Percentiles rank a stretch among this genome's conserved stretches.
Conservation (phyloP, 768 basidiomycete species). For the Termitomyces sp. region DNA sequence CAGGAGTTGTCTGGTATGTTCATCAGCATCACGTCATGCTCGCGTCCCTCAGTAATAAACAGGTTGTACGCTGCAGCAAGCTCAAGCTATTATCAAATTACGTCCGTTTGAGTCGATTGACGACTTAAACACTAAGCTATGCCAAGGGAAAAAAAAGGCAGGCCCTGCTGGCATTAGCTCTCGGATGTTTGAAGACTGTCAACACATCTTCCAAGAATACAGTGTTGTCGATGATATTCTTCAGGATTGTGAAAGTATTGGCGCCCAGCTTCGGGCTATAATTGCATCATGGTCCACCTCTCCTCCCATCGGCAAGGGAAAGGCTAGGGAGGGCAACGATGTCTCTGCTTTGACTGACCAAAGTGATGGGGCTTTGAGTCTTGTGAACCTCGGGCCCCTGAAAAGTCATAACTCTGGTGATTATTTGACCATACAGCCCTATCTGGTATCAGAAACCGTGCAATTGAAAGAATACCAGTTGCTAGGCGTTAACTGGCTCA, state of each 20-base stretch:
- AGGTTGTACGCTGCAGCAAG: constrained; percentile 84
- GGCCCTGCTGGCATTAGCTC: constrained; percentile 80
- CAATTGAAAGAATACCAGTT: constrained; percentile 95
- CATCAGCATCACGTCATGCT: not conserved
- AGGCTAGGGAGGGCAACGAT: constrained; percentile 29
- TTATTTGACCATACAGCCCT: constrained; percentile 75
- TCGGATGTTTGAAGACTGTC: constrained; percentile 88
- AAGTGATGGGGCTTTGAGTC: constrained; percentile 60
- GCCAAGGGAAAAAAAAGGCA: constrained; percentile 84
- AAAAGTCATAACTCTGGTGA: constrained; percentile 42
- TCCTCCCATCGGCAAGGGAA: constrained; percentile 30
- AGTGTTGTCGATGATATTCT: constrained; percentile 85
- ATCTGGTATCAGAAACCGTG: constrained; percentile 57
- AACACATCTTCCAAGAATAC: constrained; percentile 79
- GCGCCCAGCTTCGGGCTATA: constrained; percentile 61
- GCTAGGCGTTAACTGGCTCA: constrained; percentile 96
- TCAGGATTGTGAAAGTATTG: constrained; percentile 84
- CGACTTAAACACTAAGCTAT: constrained; percentile 70
- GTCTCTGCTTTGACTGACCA: constrained; percentile 24
- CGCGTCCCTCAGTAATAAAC: not conserved
- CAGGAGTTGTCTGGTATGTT: constrained; percentile 71
- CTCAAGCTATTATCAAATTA: constrained; percentile 66
- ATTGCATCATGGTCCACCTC: constrained; percentile 73
- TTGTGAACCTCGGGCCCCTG: constrained; percentile 41
- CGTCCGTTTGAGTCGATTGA: constrained; percentile 78